Conservation (phyloP, 495 filamentous ascomycete species). For the Aspergillus sparsus region DNA sequence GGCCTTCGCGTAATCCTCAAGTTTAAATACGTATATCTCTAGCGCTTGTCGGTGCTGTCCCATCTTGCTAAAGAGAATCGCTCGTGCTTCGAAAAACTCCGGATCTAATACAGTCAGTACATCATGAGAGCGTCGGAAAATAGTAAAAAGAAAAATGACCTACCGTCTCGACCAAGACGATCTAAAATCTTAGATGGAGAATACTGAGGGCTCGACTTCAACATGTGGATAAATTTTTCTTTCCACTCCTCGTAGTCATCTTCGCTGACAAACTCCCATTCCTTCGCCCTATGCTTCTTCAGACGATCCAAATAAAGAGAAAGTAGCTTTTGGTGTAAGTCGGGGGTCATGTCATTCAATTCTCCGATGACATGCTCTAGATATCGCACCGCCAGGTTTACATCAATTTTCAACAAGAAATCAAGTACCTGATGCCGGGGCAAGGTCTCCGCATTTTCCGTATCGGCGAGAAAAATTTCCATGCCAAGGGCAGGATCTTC, state of each 20-base stretch:
- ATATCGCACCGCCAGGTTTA: conserved; percentile 73
- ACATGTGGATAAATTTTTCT: conserved; percentile 68
- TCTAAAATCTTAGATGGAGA: conserved; percentile 72
- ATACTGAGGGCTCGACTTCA: conserved; percentile 77
- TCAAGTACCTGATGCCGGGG: conserved; percentile 72
- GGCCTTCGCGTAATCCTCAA: conserved; percentile 82
- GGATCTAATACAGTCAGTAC: conserved; percentile 56
- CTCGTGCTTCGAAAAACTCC: conserved; percentile 84
- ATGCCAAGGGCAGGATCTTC: conserved; percentile 77
- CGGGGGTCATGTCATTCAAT: conserved; percentile 77
- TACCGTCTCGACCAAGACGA: conserved; percentile 77
- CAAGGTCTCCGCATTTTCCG: conserved; percentile 89
- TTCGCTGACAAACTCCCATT: conserved; percentile 41
- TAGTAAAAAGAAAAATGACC: conserved; percentile 27
- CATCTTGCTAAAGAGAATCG: conserved; percentile 93
- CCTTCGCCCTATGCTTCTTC: conserved; percentile 40
- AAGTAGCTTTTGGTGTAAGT: conserved; percentile 83
- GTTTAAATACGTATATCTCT: conserved; percentile 94
- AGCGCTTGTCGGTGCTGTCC: conserved; percentile 91
- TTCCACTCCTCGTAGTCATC: conserved; percentile 58
- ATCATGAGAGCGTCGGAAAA: neutral
- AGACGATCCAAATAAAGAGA: conserved; percentile 72
- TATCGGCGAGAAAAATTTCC: conserved; percentile 93
- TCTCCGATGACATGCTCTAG: conserved; percentile 90
- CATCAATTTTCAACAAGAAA: conserved; percentile 71